These are phyloP conservation scores for Podaxis sp. DNA, from an alignment of 768 basidiomycete species.

Conservation along the genomic window DNA sequence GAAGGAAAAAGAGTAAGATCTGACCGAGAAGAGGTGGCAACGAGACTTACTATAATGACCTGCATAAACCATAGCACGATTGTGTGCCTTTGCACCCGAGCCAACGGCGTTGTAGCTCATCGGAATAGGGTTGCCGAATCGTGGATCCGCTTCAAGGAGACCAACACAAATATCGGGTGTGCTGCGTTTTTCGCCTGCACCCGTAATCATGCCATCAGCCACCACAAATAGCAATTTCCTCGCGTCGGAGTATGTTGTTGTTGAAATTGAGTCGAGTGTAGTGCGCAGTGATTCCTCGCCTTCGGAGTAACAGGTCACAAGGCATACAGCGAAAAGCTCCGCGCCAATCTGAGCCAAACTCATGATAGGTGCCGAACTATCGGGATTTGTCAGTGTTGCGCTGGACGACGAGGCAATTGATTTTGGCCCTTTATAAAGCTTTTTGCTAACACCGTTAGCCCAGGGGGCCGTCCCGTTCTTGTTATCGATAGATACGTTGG, in stretches of 20 bases:
- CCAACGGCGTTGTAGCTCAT: constrained; percentile 95
- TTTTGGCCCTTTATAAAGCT: constrained; percentile 47
- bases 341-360: constrained; percentile 89
- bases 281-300: constrained; percentile 89
- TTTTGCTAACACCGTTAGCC: constrained; percentile 63
- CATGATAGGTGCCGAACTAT: constrained; percentile 60
- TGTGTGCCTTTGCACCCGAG: constrained; percentile 84
- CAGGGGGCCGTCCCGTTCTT: constrained; percentile 92
- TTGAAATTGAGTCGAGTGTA: constrained; percentile 92
- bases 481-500: constrained; percentile 92
- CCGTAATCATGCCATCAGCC: constrained; percentile 98
- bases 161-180: constrained; percentile 97
- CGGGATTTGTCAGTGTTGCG: constrained; percentile 54
- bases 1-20: constrained; percentile 13
- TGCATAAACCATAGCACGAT: constrained; percentile 97
- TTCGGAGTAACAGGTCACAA: constrained; percentile 98
- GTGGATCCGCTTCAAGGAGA: constrained; percentile 87
- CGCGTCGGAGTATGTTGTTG: constrained; percentile 87
- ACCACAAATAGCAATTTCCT: constrained; percentile 93
- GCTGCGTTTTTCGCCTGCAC: constrained; percentile 91
- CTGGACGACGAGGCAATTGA: constrained; percentile 52
- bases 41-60: constrained; percentile 91
- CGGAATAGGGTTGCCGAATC: constrained; percentile 94
- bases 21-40: constrained; percentile 1
- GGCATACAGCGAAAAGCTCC: constrained; percentile 91